Evolutionary conservation across 2,329 filamentous ascomycete genomes (phyloP), one percentile per base, ranked within the genome.

Genomic region (Stachybotrys chartarum): DNA sequence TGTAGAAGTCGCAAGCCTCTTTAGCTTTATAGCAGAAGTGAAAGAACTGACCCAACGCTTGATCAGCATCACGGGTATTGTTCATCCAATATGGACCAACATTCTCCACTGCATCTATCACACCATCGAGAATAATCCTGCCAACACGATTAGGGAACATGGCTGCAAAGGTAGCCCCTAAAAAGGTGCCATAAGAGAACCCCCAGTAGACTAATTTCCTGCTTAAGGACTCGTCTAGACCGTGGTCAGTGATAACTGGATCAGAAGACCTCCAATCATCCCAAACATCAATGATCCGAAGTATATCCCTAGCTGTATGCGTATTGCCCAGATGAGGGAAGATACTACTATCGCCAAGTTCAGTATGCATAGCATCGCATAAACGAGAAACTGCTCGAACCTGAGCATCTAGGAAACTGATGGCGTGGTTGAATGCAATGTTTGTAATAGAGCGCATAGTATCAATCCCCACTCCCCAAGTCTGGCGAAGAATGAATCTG

Each of bases 291-390:
- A 71, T 70, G 16, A 74, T 68, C 6, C 61, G 52, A 53, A 75
- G 68, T 62, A 75, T 65, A 54, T 75, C 73, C 24, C 72, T 63
- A 14, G 69, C 73, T 1, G 67, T 65, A 50, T 70, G 71, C 3
- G 67, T 56, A 0, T 69, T 71, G 12, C 66, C 66, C 7, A 73
- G 52, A 3, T 66, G 57, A 1, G 61, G 63, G 17, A 47, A 47
- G 14, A 47, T 16, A n/a, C 45, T 47, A 16, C 45, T n/a, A 7
- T 47, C 45, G 0, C 64, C 69, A 2, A n/a, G 53, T 0, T 57
- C 63, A 24, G 63, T 59, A 10, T 63, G 55, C 0, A 55, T 58
- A 39, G 57, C 44, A 4, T 52, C 56, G 54, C 71, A 74, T 1
- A 55, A 18, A 18, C n/a, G 7, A 7, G n/a, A 3, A 16, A 16